A percentile compares a stretch with the other conserved stretches of the same genome.
Conservation (phyloP, 2,329 filamentous ascomycete species). For the Claviceps monticola region DNA sequence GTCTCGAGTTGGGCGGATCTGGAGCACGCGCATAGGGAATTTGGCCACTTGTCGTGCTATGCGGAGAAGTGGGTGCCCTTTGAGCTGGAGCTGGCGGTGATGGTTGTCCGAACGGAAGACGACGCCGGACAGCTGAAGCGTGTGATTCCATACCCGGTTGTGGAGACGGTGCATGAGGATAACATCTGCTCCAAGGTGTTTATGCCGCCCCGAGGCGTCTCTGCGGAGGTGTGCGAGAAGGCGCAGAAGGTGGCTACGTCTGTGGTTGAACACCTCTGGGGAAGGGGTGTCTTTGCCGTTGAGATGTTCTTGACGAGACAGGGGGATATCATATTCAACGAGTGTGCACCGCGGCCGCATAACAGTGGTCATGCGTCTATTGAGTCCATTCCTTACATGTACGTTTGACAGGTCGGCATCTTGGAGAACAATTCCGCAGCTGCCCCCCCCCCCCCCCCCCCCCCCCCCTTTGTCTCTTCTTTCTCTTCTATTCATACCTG, state of each 20-base stretch:
- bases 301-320: slow-evolving; percentile 84
- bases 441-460: too few species aligned
- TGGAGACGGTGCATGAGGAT: slow-evolving; percentile 92
- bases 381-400: slow-evolving; percentile 66
- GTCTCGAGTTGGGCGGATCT: slow-evolving; percentile 31
- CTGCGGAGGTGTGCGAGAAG: slow-evolving; percentile 41
- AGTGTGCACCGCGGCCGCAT: slow-evolving; percentile 54
- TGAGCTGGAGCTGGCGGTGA: slow-evolving; percentile 76
- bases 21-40: slow-evolving; percentile 50
- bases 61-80: slow-evolving; percentile 86
- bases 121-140: slow-evolving; percentile 32
- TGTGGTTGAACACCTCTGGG: slow-evolving; percentile 67
- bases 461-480: background rate
- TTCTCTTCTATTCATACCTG: background rate
- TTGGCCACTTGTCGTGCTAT: slow-evolving; percentile 63
- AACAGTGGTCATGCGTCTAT: slow-evolving; percentile 96
- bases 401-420: background rate
- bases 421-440: background rate
- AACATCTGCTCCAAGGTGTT: slow-evolving; percentile 91
- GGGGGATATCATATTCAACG: slow-evolving; percentile 24
- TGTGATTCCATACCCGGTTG: slow-evolving; percentile 65
- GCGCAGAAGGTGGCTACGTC: slow-evolving; percentile 67
- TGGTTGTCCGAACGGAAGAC: slow-evolving; percentile 84
- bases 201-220: slow-evolving; percentile 63
- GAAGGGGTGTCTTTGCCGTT: slow-evolving; percentile 88